Evolutionary conservation across 2,329 filamentous ascomycete species (phyloP).

Genomic region (Botryotinia narcissicola): DNA sequence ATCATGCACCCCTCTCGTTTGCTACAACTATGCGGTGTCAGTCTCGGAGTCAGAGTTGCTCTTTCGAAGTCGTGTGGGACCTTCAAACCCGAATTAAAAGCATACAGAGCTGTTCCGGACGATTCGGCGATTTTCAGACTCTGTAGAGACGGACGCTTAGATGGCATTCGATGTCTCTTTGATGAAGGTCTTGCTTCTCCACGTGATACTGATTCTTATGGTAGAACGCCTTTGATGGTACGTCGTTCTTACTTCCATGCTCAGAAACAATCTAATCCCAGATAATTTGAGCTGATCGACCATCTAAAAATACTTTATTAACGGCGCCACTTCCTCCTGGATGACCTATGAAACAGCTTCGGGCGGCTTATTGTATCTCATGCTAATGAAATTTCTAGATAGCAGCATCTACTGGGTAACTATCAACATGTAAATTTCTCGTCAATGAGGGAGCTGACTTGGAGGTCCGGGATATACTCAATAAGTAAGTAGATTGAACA

Average conservation of each 20-base stretch:
- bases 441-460: not conserved
- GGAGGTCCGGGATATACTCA: not conserved
- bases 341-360: not conserved
- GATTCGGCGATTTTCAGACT: not conserved
- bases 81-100: not conserved
- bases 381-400: not conserved
- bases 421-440: not conserved
- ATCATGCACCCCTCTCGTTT: not conserved
- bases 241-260: not conserved
- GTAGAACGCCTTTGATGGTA: not conserved
- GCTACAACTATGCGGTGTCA: not conserved
- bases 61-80: not conserved
- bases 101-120: not conserved
- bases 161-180: not conserved
- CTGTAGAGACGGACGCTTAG: not conserved
- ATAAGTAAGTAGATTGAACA: not conserved
- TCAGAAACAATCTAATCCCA: not conserved
- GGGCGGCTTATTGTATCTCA: not conserved
- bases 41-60: not conserved
- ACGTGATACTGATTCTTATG: not conserved
- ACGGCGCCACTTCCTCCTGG: not conserved
- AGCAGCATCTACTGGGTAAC: not conserved
- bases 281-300: not conserved
- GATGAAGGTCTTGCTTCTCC: not conserved
- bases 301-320: not conserved